Evolutionary conservation across 2,329 filamentous ascomycete species (phyloP).

Genomic region (Fusarium newnesense): DNA sequence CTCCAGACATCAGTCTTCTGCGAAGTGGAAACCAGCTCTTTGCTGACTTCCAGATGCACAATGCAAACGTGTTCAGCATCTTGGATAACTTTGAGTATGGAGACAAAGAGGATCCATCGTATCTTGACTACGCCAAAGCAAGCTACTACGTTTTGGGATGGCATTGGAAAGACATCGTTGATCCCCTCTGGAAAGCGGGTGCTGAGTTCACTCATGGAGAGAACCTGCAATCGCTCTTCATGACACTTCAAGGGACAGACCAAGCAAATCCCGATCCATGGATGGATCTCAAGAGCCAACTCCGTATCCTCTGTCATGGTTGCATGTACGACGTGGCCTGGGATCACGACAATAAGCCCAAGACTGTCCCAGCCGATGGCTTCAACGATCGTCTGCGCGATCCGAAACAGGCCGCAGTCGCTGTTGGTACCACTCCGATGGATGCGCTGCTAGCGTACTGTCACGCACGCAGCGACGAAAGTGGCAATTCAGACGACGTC

Average conservation of each 20-base stretch:
- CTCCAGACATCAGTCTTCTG: constrained; percentile 21
- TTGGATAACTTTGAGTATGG: constrained; percentile 52
- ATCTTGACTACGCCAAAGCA: constrained; percentile 43
- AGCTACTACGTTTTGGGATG: constrained; percentile 56
- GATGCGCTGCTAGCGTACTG: constrained; percentile 52
- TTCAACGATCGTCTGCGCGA: constrained; percentile 31
- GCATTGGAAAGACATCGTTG: constrained; percentile 44
- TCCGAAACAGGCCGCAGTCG: constrained; percentile 39
- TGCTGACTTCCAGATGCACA: constrained; percentile 54
- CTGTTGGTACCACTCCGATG: constrained; percentile 52
- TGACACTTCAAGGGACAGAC: constrained; percentile 30
- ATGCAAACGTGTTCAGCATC: constrained; percentile 54
- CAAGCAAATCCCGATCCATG: constrained; percentile 10
- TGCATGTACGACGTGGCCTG: constrained; percentile 53
- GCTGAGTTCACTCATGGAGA: neutral
- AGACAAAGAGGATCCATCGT: constrained; percentile 13
- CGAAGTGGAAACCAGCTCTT: constrained; percentile 50
- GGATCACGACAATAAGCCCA: constrained; percentile 45
- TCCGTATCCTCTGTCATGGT: constrained; percentile 47
- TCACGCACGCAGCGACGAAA: constrained; percentile 38
- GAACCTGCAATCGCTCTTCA: constrained; percentile 35
- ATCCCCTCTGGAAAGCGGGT: constrained; percentile 33
- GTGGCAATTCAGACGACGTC: neutral
- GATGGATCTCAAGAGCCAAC: constrained; percentile 25
- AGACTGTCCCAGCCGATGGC: constrained; percentile 46